Evolutionary conservation across 306 rosid species (phyloP).

Genomic region (Adenanthera pavonina): DNA sequence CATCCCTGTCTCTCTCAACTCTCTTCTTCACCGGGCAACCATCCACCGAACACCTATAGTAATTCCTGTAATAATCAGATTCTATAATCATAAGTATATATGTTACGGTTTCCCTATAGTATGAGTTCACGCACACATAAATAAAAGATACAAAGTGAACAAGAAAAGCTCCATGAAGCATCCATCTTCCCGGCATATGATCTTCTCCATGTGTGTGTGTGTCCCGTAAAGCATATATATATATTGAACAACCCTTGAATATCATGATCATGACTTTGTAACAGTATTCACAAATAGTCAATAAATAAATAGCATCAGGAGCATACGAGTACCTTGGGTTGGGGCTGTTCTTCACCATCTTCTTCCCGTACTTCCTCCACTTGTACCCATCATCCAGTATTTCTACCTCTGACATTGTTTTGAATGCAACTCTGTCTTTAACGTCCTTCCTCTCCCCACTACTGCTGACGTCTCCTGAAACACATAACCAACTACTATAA

Average conservation of each 20-base stretch:
- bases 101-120: not conserved
- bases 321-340: constrained; percentile 70
- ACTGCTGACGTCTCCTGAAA: constrained; percentile 42
- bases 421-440: constrained; percentile 66
- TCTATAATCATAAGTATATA: not conserved
- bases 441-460: constrained; percentile 48
- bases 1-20: constrained; percentile 83
- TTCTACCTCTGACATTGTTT: constrained; percentile 77
- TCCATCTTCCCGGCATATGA: not conserved
- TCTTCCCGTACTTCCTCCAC: constrained; percentile 97
- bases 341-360: constrained; percentile 91
- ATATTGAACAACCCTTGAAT: too few relatives aligned
- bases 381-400: constrained; percentile 82
- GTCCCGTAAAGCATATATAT: not conserved
- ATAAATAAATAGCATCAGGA: too few relatives aligned
- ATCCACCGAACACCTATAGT: constrained; percentile 73
- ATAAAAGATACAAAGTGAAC: not conserved
- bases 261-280: not conserved
- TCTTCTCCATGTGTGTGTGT: not conserved
- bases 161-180: not conserved
- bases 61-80: constrained; percentile 65
- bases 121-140: not conserved
- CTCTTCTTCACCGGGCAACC: constrained; percentile 87
- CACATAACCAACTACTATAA: constrained; percentile 18
- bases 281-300: too few relatives aligned